Percentiles rank a stretch among this genome's conserved stretches.
Conservation (phyloP, 352 stramenopile genomes). For the Nothophytophthora sp. region DNA sequence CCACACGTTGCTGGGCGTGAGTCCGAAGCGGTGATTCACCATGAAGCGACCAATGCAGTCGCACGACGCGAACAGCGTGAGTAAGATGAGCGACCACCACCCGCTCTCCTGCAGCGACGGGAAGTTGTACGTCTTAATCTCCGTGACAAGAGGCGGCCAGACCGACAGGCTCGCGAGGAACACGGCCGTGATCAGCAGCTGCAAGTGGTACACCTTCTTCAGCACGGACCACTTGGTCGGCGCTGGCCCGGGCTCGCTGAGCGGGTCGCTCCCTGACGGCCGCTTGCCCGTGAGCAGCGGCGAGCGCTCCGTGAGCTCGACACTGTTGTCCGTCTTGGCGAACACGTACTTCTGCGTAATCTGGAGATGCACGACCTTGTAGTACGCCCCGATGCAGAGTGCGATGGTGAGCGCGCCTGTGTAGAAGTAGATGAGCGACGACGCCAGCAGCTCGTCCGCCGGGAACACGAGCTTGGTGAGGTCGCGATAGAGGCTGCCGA, state of each 20-base stretch:
- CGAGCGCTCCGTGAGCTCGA: constrained; percentile 63
- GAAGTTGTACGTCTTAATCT: constrained; percentile 85
- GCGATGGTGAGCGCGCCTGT: constrained; percentile 75
- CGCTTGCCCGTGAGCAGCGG: constrained; percentile 37
- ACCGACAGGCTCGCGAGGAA: constrained; percentile 75
- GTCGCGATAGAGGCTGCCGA: constrained; percentile 81
- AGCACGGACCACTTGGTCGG: constrained; percentile 73
- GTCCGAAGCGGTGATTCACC: constrained; percentile 59
- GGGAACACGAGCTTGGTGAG: constrained; percentile 84
- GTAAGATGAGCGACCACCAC: constrained; percentile 84
- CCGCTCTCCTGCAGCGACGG: constrained; percentile 61
- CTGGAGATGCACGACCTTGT: constrained; percentile 51
- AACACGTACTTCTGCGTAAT: constrained; percentile 62
- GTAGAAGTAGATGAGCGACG: constrained; percentile 86
- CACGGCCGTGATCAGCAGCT: constrained; percentile 69
- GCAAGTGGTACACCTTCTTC: constrained; percentile 61
- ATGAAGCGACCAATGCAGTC: constrained; percentile 77
- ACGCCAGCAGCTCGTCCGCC: constrained; percentile 51
- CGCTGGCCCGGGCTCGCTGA: constrained; percentile 8
- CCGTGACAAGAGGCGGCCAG: constrained; percentile 80
- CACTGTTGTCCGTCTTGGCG: constrained; percentile 27
- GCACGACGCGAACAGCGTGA: constrained; percentile 76
- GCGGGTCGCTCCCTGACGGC: constrained; percentile 19
- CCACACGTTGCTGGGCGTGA: constrained; percentile 71
- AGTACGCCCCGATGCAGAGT: constrained; percentile 79